phyloP scores from a whole-genome alignment of 2,329 filamentous ascomycete species.

The Alternaria sp. region DNA sequence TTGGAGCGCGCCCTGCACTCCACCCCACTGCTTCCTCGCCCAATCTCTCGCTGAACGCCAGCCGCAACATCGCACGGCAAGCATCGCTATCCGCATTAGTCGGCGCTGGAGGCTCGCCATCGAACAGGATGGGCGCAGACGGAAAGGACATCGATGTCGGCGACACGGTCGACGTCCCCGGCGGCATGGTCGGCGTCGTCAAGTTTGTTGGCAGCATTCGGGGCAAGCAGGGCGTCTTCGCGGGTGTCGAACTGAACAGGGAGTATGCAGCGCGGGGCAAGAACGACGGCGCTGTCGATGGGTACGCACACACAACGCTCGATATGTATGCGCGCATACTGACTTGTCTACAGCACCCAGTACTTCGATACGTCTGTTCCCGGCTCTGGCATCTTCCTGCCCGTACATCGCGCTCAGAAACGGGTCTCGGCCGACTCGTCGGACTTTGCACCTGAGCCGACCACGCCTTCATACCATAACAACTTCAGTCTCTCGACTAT shows the following conservation, averaged over 20 bases:
- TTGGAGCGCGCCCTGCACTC: constrained; percentile 49
- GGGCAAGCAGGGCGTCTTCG: constrained; percentile 90
- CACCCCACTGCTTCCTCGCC: constrained; percentile 51
- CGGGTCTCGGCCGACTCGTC: constrained; percentile 65
- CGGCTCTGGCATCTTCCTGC: constrained; percentile 92
- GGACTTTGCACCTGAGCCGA: constrained; percentile 70
- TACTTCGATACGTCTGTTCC: constrained; percentile 84
- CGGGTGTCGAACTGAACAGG: constrained; percentile 83
- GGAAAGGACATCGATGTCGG: constrained; percentile 71
- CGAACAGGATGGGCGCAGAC: constrained; percentile 53
- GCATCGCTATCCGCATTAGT: constrained; percentile 74
- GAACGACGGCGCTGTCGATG: constrained; percentile 95
- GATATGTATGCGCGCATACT: constrained; percentile 8
- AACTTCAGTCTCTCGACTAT: constrained; percentile 64
- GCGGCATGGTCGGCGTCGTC: constrained; percentile 87
- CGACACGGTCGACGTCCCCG: constrained; percentile 88
- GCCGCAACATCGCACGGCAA: constrained; percentile 68
- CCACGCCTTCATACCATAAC: constrained; percentile 64
- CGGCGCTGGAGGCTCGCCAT: constrained; percentile 50
- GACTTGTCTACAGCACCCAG: constrained; percentile 50
- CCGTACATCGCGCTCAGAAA: constrained; percentile 78
- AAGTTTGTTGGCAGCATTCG: constrained; percentile 87
- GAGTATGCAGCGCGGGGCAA: constrained; percentile 86
- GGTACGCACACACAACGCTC: constrained; percentile 61
- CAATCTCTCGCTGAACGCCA: constrained; percentile 49